phyloP scores from a whole-genome alignment of 192 early-diverging fungal species.

The Coemansia sp. region DNA sequence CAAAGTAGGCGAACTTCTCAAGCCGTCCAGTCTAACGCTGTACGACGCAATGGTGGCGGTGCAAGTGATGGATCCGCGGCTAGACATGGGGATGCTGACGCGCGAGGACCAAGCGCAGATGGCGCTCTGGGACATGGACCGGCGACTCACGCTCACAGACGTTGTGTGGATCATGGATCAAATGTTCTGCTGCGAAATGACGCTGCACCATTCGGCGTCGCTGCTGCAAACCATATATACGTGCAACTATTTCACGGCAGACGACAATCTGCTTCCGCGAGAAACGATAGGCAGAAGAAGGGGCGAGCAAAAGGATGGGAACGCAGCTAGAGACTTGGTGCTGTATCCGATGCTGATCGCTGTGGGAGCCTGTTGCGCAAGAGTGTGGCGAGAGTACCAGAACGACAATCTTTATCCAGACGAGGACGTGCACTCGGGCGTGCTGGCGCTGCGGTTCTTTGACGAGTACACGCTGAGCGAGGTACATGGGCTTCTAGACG shows the following conservation, averaged over 20 bases:
- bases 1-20: slow-evolving; percentile 32
- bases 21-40: slow-evolving; percentile 17
- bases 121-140: slow-evolving; percentile 31
- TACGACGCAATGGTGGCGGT: slow-evolving; percentile 44
- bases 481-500: slow-evolving; percentile 12
- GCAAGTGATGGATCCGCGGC: slow-evolving; percentile 49
- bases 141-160: slow-evolving; percentile 19
- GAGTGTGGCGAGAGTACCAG: slow-evolving; percentile 41
- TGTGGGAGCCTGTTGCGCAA: slow-evolving; percentile 24
- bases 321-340: slow-evolving; percentile 32
- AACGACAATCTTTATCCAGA: slow-evolving; percentile 38
- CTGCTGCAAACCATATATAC: slow-evolving; percentile 48
- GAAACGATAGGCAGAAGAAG: not conserved
- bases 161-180: slow-evolving; percentile 32
- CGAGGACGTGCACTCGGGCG: slow-evolving; percentile 42
- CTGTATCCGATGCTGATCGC: slow-evolving; percentile 42
- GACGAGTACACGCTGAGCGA: slow-evolving; percentile 21
- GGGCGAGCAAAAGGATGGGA: not conserved
- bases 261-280: not conserved
- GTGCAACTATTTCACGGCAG: slow-evolving; percentile 43
- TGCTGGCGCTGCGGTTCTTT: slow-evolving; percentile 17
- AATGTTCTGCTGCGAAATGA: slow-evolving; percentile 49
- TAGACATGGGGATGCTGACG: slow-evolving; percentile 52
- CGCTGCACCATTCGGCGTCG: slow-evolving; percentile 41
- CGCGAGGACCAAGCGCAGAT: slow-evolving; percentile 24